These are phyloP conservation scores for Lentinula sp. DNA, from an alignment of 768 basidiomycete species.

Conservation along the genomic window DNA sequence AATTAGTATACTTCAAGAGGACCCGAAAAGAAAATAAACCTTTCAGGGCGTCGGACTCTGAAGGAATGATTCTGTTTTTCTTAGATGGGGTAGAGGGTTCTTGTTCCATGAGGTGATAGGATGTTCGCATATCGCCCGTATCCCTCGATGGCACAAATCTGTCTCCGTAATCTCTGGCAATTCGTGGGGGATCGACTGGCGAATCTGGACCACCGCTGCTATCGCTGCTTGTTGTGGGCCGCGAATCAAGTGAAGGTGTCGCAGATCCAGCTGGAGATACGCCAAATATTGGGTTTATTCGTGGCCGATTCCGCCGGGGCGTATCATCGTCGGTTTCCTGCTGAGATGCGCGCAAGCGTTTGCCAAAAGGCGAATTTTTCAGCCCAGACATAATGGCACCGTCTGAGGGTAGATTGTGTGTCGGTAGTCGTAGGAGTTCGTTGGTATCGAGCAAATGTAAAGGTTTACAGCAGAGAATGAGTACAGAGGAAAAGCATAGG, in stretches of 20 bases:
- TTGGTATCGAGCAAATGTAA: not conserved
- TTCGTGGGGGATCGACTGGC: constrained; percentile 17
- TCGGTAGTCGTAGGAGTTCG: not conserved
- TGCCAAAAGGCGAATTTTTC: constrained; percentile 82
- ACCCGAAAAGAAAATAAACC: constrained; percentile 29
- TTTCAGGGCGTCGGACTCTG: constrained; percentile 72
- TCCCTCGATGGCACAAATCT: constrained; percentile 69
- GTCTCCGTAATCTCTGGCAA: constrained; percentile 46
- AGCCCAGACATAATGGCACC: constrained; percentile 54
- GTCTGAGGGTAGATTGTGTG: not conserved
- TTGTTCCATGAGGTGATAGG: constrained; percentile 60
- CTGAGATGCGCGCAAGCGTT: constrained; percentile 70
- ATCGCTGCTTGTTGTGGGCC: constrained; percentile 50
- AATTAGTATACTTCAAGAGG: not conserved
- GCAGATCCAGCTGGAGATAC: constrained; percentile 31
- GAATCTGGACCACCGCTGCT: constrained; percentile 39
- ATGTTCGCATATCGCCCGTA: constrained; percentile 55
- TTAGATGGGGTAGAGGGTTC: constrained; percentile 56
- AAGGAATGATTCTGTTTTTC: constrained; percentile 54
- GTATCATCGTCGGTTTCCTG: constrained; percentile 53
- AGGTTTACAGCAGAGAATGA: not conserved
- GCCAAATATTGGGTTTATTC: constrained; percentile 50
- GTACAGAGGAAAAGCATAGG: not conserved
- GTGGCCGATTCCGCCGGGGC: constrained; percentile 44
- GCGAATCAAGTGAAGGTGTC: constrained; percentile 52